Conservation (phyloP, 805 yeast species). For the Kazachstania taianensis region DNA sequence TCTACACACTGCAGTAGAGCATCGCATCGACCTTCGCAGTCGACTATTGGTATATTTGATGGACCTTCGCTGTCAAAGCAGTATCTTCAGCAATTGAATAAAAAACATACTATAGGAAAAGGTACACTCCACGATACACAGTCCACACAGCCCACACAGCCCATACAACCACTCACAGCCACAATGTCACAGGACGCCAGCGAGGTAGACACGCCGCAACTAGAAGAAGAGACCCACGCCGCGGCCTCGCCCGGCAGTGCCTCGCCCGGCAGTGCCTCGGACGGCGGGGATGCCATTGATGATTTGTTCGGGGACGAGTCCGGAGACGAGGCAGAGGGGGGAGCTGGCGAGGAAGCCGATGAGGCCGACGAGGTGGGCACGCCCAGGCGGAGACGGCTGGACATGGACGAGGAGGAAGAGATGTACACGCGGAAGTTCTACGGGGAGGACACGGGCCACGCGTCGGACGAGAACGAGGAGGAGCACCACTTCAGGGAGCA, state of each 20-base stretch:
- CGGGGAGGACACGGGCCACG: constrained; percentile 24
- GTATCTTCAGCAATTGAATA: too few species aligned
- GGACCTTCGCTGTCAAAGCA: too few species aligned
- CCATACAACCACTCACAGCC: too few species aligned
- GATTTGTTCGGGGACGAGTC: constrained; percentile 36
- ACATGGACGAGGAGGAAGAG: constrained; percentile 31
- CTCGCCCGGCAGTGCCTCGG: background rate
- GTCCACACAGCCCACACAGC: too few species aligned
- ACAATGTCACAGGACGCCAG: too few species aligned
- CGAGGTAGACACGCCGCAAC: background rate
- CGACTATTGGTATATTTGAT: too few species aligned
- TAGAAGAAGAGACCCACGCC: background rate
- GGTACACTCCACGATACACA: background rate
- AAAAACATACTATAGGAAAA: too few species aligned
- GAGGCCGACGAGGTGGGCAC: constrained; percentile 12
- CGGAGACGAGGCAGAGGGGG: constrained; percentile 20
- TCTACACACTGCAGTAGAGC: too few species aligned
- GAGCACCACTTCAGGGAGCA: constrained; percentile 26
- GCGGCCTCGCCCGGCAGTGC: background rate
- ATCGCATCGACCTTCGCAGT: too few species aligned
- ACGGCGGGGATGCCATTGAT: constrained; percentile 30
- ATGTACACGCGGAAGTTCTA: constrained; percentile 29
- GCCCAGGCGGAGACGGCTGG: constrained; percentile 18
- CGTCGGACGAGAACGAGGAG: constrained; percentile 25
- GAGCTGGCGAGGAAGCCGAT: constrained; percentile 15